phyloP scores from a whole-genome alignment of 1,284 basidiomycete species.

The Rhodotorula sp. region DNA sequence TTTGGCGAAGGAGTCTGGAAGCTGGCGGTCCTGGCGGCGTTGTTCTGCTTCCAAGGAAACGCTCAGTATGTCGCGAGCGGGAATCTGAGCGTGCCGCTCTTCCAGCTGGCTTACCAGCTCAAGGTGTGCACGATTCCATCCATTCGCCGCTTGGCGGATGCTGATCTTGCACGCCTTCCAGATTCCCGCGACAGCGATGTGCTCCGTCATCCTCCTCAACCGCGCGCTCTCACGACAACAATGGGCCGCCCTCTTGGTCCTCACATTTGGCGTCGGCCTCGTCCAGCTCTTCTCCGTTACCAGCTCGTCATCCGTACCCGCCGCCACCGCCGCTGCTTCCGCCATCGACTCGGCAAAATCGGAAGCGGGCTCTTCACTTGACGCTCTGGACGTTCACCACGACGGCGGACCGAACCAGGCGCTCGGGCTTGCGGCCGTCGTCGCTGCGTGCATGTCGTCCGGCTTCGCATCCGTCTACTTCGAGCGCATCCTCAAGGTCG shows the following conservation, averaged over 20 bases:
- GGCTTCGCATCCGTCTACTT: conserved; percentile 50
- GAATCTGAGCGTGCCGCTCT: conserved; percentile 48
- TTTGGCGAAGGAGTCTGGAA: conserved; percentile 21
- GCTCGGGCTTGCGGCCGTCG: conserved; percentile 47
- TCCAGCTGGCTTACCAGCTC: conserved; percentile 50
- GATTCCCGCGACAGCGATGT: conserved; percentile 50
- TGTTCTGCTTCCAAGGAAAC: conserved; percentile 47
- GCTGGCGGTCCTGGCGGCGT: conserved; percentile 41
- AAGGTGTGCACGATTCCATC: no score
- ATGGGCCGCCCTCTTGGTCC: conserved; percentile 47
- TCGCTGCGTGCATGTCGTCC: conserved; percentile 48
- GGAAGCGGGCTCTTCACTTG: neutral
- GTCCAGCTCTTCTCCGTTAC: conserved; percentile 45
- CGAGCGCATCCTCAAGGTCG: conserved; percentile 48
- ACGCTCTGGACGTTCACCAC: neutral
- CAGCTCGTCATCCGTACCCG: no score
- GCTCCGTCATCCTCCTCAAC: conserved; percentile 49
- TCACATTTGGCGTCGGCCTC: conserved; percentile 48
- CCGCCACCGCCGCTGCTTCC: neutral
- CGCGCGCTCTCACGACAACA: conserved; percentile 46
- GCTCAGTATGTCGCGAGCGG: conserved; percentile 47
- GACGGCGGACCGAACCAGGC: conserved; percentile 42
- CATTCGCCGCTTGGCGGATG: no score
- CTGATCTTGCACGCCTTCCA: conserved; percentile 5
- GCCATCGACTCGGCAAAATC: neutral